These are phyloP conservation scores for Hordeum marinum DNA, from an alignment of 176 grass and related monocot genomes.

Conservation along the genomic window DNA sequence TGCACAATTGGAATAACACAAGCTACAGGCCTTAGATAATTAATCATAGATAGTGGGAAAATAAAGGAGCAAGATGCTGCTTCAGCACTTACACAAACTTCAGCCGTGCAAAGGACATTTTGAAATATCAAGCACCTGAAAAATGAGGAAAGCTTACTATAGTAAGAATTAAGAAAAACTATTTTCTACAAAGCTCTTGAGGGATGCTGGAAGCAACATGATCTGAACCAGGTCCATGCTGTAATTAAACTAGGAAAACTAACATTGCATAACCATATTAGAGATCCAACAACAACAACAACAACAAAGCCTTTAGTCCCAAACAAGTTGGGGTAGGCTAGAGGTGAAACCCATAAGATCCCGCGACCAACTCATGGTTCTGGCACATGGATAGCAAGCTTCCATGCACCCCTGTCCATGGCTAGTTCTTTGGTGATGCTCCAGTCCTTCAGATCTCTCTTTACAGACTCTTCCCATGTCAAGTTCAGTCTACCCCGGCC, in stretches of 20 bases:
- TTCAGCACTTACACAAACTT: constrained; percentile 60
- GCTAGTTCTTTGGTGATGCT: too few species aligned
- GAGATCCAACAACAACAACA: too few species aligned
- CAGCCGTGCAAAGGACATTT: constrained; percentile 58
- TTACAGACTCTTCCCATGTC: too few species aligned
- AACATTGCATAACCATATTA: not conserved
- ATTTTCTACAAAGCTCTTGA: not conserved
- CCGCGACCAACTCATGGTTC: too few species aligned
- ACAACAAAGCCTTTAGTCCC: too few species aligned
- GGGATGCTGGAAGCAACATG: not conserved
- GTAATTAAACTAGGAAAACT: not conserved
- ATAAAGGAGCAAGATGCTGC: not conserved
- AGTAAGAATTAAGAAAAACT: not conserved
- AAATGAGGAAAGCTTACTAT: not conserved
- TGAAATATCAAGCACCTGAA: constrained; percentile 49
- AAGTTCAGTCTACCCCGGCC: too few species aligned
- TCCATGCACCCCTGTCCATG: too few species aligned
- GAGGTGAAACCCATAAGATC: too few species aligned
- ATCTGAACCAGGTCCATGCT: not conserved
- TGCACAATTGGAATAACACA: not conserved
- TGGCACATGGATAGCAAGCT: too few species aligned
- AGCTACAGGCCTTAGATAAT: not conserved
- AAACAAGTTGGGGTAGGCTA: too few species aligned
- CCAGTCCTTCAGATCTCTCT: too few species aligned
- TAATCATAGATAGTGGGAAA: not conserved